Evolutionary conservation across 164 flowering plant species (phyloP).

Genomic region (Vitis labrusca): DNA sequence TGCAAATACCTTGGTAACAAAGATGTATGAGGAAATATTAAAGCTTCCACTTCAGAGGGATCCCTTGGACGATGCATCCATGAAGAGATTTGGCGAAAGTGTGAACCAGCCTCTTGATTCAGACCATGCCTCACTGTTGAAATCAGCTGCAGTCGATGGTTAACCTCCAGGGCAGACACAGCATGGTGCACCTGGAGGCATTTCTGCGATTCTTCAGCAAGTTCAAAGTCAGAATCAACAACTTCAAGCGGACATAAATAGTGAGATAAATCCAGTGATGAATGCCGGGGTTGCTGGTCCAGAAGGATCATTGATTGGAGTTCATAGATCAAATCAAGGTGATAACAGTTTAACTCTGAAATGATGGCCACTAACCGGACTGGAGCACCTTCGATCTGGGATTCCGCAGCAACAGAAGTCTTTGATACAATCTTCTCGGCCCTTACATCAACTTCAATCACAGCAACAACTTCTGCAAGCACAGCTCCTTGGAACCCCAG

Average conservation of each 20-base stretch:
- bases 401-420: conserved; percentile 32
- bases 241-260: conserved; percentile 69
- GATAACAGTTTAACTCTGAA: conserved; percentile 40
- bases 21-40: conserved; percentile 81
- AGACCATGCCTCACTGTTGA: conserved; percentile 65
- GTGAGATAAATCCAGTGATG: conserved; percentile 63
- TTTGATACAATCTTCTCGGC: conserved; percentile 34
- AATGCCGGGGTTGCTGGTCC: conserved; percentile 65
- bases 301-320: conserved; percentile 74
- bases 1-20: conserved; percentile 73
- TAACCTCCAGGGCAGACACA: conserved; percentile 82
- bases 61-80: conserved; percentile 65
- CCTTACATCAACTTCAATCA: conserved; percentile 32
- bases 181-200: conserved; percentile 65
- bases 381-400: conserved; percentile 33
- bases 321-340: conserved; percentile 53
- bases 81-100: conserved; percentile 72
- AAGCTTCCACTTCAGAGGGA: conserved; percentile 79
- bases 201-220: conserved; percentile 64
- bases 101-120: conserved; percentile 70
- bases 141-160: conserved; percentile 60
- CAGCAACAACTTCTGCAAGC: conserved; percentile 51
- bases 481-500: conserved; percentile 18
- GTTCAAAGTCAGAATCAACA: conserved; percentile 76
- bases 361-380: conserved; percentile 52